Percentiles rank a stretch among this genome's conserved stretches.
Conservation (phyloP, 2,329 filamentous ascomycete species). For the Clathrospora elynae region DNA sequence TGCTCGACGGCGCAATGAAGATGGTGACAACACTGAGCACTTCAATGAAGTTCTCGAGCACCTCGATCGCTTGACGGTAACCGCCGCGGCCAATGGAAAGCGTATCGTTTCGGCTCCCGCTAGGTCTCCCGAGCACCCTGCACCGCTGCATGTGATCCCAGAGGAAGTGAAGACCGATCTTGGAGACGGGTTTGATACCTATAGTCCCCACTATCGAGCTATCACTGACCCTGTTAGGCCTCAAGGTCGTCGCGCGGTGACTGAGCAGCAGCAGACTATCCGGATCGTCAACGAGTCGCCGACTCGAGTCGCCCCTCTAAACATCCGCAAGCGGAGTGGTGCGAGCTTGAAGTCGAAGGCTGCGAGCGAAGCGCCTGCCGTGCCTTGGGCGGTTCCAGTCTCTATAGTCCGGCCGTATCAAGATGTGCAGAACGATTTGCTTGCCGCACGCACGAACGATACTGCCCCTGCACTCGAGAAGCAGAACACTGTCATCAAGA, state of each 20-base stretch:
- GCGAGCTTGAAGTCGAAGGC: conserved; percentile 35
- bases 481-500: conserved; percentile 41
- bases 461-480: conserved; percentile 20
- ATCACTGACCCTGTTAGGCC: conserved; percentile 51
- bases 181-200: conserved; percentile 38
- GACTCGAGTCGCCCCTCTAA: conserved; percentile 58
- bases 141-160: conserved; percentile 57
- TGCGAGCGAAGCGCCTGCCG: conserved; percentile 16
- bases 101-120: conserved; percentile 55
- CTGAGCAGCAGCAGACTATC: conserved; percentile 55
- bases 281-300: conserved; percentile 62
- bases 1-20: conserved; percentile 56
- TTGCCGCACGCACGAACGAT: conserved; percentile 22
- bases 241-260: conserved; percentile 32
- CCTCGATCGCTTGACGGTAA: conserved; percentile 62
- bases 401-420: conserved; percentile 26
- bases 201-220: conserved; percentile 44
- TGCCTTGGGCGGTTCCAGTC: conserved; percentile 24
- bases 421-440: conserved; percentile 26
- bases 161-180: conserved; percentile 54
- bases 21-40: conserved; percentile 55
- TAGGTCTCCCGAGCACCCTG: conserved; percentile 36
- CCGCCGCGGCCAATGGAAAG: conserved; percentile 42
- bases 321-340: conserved; percentile 58
- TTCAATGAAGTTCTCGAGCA: conserved; percentile 65